Conservation (phyloP, 2,329 filamentous ascomycete species). For the Madurella fahalii region DNA sequence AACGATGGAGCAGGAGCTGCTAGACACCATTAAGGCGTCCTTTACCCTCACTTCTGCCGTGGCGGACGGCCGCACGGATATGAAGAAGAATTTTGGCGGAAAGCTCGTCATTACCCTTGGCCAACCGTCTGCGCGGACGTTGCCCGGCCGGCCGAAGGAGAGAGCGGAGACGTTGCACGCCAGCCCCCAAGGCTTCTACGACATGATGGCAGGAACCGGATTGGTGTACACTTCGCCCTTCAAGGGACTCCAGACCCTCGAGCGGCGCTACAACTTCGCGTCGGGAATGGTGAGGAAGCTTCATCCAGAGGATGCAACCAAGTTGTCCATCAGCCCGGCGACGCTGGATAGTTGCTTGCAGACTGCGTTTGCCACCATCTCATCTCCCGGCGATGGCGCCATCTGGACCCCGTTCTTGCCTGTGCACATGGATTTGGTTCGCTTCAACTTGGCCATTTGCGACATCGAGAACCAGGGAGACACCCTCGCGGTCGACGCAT, state of each 20-base stretch:
- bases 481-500: constrained; percentile 30
- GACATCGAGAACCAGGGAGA: constrained; percentile 16
- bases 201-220: constrained; percentile 38
- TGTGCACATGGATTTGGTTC: constrained; percentile 31
- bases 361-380: constrained; percentile 38
- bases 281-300: constrained; percentile 30
- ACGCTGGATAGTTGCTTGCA: constrained; percentile 41
- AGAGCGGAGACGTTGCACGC: constrained; percentile 33
- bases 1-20: constrained; percentile 18
- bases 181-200: constrained; percentile 35
- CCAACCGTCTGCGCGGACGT: constrained; percentile 19
- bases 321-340: constrained; percentile 36
- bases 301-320: constrained; percentile 37
- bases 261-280: constrained; percentile 35
- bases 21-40: constrained; percentile 28
- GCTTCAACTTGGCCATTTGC: constrained; percentile 36
- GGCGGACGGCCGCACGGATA: constrained; percentile 30
- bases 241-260: constrained; percentile 31
- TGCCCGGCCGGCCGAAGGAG: constrained; percentile 26
- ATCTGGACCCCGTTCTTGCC: constrained; percentile 43
- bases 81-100: constrained; percentile 36
- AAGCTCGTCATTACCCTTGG: constrained; percentile 33
- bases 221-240: constrained; percentile 40
- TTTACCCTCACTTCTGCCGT: constrained; percentile 35
- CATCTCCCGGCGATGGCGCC: constrained; percentile 38